Conservation (phyloP, 305 asterid species). For the Plantago coronopus region DNA sequence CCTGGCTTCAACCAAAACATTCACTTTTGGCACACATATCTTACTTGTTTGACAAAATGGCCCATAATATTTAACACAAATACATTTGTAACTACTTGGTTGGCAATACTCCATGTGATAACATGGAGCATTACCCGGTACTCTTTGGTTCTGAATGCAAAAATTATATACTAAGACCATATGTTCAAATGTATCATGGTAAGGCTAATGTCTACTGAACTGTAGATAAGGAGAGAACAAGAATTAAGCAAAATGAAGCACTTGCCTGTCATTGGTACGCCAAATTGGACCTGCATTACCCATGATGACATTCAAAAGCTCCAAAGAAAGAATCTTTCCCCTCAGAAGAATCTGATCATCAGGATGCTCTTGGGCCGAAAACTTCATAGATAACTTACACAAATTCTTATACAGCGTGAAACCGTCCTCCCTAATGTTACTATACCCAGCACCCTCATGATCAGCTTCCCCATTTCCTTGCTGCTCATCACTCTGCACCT, state of each 20-base stretch:
- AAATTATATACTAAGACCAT: no score
- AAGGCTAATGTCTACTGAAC: background rate
- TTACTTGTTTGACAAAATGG: no score
- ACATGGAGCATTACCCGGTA: no score
- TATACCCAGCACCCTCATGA: conserved; percentile 44
- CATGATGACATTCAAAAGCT: conserved; percentile 88
- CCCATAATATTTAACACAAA: no score
- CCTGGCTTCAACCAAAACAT: background rate
- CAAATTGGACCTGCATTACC: conserved; percentile 86
- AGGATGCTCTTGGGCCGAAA: conserved; percentile 74
- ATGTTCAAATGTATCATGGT: no score
- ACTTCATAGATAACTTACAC: conserved; percentile 95
- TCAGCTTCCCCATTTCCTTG: conserved; percentile 34
- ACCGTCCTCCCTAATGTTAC: conserved; percentile 87
- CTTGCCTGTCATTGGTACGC: conserved; percentile 91
- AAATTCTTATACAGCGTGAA: conserved; percentile 84
- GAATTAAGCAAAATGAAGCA: background rate
- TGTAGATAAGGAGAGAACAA: no score
- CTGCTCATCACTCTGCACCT: conserved; percentile 35
- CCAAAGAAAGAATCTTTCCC: conserved; percentile 88
- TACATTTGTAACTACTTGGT: no score
- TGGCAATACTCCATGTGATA: no score
- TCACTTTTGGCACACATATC: no score
- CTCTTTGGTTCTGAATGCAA: no score
- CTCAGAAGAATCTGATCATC: conserved; percentile 94